A percentile compares a stretch with the other conserved stretches of the same genome.
Conservation (phyloP, 1,284 basidiomycete species). For the Phellinidium pouzarii region DNA sequence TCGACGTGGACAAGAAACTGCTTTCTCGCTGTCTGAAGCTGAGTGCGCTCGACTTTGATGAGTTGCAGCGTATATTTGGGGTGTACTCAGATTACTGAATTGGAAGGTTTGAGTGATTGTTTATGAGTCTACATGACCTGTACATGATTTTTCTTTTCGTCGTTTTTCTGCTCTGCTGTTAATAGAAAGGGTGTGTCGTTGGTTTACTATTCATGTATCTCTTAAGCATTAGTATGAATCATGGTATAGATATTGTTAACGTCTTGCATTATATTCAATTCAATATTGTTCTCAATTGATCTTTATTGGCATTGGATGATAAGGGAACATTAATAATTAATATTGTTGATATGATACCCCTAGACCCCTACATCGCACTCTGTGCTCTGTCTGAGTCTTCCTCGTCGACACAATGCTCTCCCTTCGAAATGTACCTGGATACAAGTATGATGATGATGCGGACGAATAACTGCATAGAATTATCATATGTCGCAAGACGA, state of each 20-base stretch:
- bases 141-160: neutral
- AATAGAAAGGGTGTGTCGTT: neutral
- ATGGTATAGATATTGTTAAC: neutral
- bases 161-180: neutral
- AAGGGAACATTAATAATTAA: too few species aligned
- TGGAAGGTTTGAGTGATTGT: neutral
- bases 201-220: neutral
- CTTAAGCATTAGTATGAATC: neutral
- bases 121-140: neutral
- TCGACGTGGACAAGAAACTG: conserved; percentile 62
- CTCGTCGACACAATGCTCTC: too few species aligned
- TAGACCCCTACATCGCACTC: too few species aligned
- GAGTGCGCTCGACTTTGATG: conserved; percentile 51
- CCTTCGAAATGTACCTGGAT: too few species aligned
- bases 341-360: too few species aligned
- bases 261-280: conserved; percentile 2
- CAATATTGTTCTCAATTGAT: conserved; percentile 1
- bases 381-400: too few species aligned
- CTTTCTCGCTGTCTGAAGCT: conserved; percentile 72
- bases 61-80: conserved; percentile 30
- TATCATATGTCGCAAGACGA: too few species aligned
- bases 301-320: neutral
- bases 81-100: conserved; percentile 16
- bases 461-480: too few species aligned
- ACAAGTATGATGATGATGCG: too few species aligned